A percentile compares a stretch with the other conserved stretches of the same genome.
phyloP scores from a whole-genome alignment of 306 rosid genomes.

The Sophora flavescens region DNA sequence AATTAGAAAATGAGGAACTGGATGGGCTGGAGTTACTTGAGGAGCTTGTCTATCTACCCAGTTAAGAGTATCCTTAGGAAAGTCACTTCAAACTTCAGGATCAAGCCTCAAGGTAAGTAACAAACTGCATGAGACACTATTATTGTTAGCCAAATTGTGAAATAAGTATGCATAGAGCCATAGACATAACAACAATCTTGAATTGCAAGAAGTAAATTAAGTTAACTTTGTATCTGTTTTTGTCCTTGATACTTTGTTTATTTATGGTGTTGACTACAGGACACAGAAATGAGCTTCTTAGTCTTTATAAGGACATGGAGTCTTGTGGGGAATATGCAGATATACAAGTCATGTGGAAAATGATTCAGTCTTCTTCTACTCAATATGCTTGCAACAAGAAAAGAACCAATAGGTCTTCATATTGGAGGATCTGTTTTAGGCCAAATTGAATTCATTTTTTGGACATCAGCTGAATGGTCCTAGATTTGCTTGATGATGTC shows the following conservation, averaged over 20 bases:
- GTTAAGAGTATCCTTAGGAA: conserved; percentile 56
- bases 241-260: conserved; percentile 27
- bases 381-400: conserved; percentile 44
- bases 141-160: background rate
- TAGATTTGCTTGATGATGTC: conserved; percentile 29
- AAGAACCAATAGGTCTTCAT: conserved; percentile 41
- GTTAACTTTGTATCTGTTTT: conserved; percentile 23
- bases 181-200: background rate
- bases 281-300: conserved; percentile 60
- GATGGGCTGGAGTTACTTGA: conserved; percentile 63
- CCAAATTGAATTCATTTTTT: conserved; percentile 45
- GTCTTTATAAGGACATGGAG: conserved; percentile 77
- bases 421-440: conserved; percentile 56
- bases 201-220: background rate
- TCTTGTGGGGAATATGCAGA: conserved; percentile 83
- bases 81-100: conserved; percentile 54
- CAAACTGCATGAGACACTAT: conserved; percentile 10
- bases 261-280: conserved; percentile 53
- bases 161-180: background rate
- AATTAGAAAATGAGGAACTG: conserved; percentile 55
- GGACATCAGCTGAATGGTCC: background rate
- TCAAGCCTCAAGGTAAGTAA: conserved; percentile 62
- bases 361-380: conserved; percentile 73
- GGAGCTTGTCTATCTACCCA: conserved; percentile 60
- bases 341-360: conserved; percentile 91